Base-by-base conservation (phyloP, 768 basidiomycete species). In the Rossbeevera mucosa region DNA sequence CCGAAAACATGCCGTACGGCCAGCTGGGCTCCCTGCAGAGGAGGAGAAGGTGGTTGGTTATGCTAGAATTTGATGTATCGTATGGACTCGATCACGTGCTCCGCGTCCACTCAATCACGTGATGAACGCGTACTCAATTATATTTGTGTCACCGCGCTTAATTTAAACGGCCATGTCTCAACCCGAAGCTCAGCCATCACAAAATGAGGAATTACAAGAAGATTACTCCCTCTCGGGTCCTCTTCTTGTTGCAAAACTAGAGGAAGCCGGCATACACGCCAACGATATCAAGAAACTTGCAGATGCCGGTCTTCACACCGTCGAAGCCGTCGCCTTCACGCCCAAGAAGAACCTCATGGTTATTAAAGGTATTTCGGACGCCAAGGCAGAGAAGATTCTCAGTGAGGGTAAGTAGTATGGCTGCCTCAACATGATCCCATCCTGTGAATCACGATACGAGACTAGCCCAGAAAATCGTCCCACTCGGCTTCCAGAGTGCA, bases 341-440 rank as follows among this genome's bases (percentile, higher is more conserved):
- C 91, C 95, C 13, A 96, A 97, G 80, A 98, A 97, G 74, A 77
- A 77, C 47, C 74, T 98, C 29, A 80, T 91, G 52, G 80, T 83
- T 5, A 94, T 98, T 61, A 98, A 97, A 70, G 96, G 96, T 9
- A 96, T 99, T 44, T 94, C 92, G 22, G 96, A 99, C 60, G 80
- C 86, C 56, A 99, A 98, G 67, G 96, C 96, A 2, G 96, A 99
- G 67, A 98, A 94, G 75, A 96, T 99, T 52, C 71, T 98, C 24
- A 72, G 77, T 13, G 93, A 95, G 77, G 96, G 96, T 91, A 53
- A 57, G 80, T 66, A 22, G 28, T 20, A 6, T n/a, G 41, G 6
- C 21, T 31, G 14, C 21, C 7, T 20, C 42, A 31, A 28, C 42
- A 48, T 48, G 38, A 46, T 42, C 29, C 26, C 7, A 7, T 25